Conservation (phyloP, 345 rosid genomes). For the Pelargonium nanum region DNA sequence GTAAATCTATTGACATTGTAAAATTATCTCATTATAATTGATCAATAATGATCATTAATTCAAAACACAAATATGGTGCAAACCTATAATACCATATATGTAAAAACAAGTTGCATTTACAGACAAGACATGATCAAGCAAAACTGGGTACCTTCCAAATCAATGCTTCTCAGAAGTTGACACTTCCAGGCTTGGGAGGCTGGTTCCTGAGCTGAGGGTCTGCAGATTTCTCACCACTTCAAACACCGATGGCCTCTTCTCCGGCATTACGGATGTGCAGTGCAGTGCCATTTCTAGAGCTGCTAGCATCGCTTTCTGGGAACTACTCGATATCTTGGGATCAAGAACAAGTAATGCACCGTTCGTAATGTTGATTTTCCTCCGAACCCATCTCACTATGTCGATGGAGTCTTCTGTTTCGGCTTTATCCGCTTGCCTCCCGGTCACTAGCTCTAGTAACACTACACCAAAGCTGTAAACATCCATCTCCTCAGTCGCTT, state of each 20-base stretch:
- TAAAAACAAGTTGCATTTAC: not conserved
- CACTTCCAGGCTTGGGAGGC: slow-evolving; percentile 14
- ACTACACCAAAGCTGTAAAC: slow-evolving; percentile 87
- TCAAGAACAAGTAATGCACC: slow-evolving; percentile 72
- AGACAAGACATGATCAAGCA: not conserved
- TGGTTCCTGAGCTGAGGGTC: slow-evolving; percentile 23
- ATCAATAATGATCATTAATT: not conserved
- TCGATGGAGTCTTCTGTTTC: slow-evolving; percentile 43
- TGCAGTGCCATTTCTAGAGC: slow-evolving; percentile 59
- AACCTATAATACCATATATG: not conserved
- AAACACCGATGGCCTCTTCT: slow-evolving; percentile 65
- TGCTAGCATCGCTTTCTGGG: slow-evolving; percentile 49
- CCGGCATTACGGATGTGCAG: slow-evolving; percentile 71
- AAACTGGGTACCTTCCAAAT: not conserved
- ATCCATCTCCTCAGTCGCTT: slow-evolving; percentile 75
- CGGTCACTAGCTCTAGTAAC: slow-evolving; percentile 68
- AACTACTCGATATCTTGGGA: slow-evolving; percentile 39
- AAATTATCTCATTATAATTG: too few species aligned
- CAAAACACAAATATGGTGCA: not conserved
- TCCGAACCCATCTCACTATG: slow-evolving; percentile 73
- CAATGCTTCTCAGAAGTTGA: slow-evolving; percentile 15
- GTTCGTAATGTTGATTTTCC: slow-evolving; percentile 71
- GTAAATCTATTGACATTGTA: not conserved
- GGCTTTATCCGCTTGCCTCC: slow-evolving; percentile 49
- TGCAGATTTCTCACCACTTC: slow-evolving; percentile 62